Percentiles rank a stretch among this genome's conserved stretches.
These are phyloP conservation scores for Phalaenopsis equestris DNA, from an alignment of 106 monocot genomes.

Conservation along the genomic window DNA sequence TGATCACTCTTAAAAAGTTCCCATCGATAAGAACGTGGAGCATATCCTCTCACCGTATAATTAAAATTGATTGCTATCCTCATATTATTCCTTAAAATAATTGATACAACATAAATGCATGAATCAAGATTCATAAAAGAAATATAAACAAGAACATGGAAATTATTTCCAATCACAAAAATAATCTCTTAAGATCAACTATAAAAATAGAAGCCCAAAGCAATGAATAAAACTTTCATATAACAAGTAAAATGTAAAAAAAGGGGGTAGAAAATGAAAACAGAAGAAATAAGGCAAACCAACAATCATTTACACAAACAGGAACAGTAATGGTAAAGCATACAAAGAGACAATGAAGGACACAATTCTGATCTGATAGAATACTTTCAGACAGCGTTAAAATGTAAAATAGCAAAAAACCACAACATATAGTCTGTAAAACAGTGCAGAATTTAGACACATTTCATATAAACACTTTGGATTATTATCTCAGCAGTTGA, in stretches of 20 bases:
- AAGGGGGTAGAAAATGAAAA: constrained; percentile 17
- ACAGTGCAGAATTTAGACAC: constrained; percentile 11
- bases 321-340: constrained; percentile 5
- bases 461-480: constrained; percentile 1
- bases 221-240: not conserved
- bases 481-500: not conserved
- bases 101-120: too few relatives aligned
- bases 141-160: too few relatives aligned
- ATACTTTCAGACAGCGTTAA: constrained; percentile 1
- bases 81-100: too few relatives aligned
- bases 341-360: constrained; percentile 6
- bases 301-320: constrained; percentile 27
- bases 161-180: not conserved
- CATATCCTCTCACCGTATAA: too few relatives aligned
- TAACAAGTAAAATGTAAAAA: not conserved
- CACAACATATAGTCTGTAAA: constrained; percentile 8
- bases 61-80: too few relatives aligned
- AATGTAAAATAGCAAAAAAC: constrained; percentile 13
- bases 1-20: too few relatives aligned
- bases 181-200: too few relatives aligned
- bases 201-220: not conserved
- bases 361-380: not conserved
- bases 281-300: not conserved
- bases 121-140: too few relatives aligned
- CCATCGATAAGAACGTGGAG: too few relatives aligned